Conservation (phyloP, 305 asterid species). For the Ilex paraguariensis region DNA sequence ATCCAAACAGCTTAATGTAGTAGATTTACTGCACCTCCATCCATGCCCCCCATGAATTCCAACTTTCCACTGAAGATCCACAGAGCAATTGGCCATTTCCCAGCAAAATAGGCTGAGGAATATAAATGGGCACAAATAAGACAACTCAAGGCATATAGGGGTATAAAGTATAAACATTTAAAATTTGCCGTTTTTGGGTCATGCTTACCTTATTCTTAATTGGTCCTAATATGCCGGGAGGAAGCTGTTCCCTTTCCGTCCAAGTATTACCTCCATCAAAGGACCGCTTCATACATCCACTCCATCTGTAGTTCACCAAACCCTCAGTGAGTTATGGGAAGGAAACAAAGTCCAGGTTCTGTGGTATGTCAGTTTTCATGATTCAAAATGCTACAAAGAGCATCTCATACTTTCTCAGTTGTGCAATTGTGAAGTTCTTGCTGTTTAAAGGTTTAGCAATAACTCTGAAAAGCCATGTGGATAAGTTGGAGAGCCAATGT, state of each 20-base stretch:
- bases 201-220: slow-evolving; percentile 70
- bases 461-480: no score
- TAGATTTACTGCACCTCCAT: slow-evolving; percentile 49
- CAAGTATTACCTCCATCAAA: slow-evolving; percentile 70
- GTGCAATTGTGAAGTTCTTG: no score
- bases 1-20: not conserved
- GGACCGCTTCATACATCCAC: slow-evolving; percentile 89
- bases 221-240: slow-evolving; percentile 96
- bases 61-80: slow-evolving; percentile 96
- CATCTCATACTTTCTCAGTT: no score
- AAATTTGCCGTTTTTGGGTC: no score
- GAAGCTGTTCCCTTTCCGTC: slow-evolving; percentile 79
- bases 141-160: no score
- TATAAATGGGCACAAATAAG: not conserved
- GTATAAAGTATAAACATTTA: no score
- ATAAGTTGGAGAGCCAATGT: no score
- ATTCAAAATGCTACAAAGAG: no score
- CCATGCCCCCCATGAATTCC: slow-evolving; percentile 99
- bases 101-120: slow-evolving; percentile 69
- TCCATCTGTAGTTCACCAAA: slow-evolving; percentile 52
- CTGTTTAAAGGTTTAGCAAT: no score
- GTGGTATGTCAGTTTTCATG: no score
- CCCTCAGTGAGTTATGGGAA: not conserved
- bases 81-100: slow-evolving; percentile 81
- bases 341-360: no score